Evolutionary conservation across 257 asterid species (phyloP), one percentile per base, ranked within the genome.

Genomic region (Craterostigma plantagineum): DNA sequence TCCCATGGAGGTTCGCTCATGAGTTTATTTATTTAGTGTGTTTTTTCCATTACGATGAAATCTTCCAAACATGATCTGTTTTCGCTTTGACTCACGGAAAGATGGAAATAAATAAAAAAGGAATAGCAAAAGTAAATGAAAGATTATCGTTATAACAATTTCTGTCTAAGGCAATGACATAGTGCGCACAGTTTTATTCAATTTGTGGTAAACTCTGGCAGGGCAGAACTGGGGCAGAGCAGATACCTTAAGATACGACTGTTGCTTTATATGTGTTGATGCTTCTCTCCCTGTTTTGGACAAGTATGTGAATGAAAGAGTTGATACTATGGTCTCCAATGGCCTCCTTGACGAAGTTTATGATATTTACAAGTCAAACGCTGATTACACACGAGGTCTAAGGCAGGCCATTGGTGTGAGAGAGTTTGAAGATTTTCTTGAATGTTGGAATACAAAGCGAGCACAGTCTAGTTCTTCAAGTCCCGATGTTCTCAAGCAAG

Each of bases 201-300:
- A 8, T 42, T 3, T 42, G 50, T 53, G 56, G 51, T 40, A 63
- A 53, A 63, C 56, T 63, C 40, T 72, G 93, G 90, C 95, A 77
- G 84, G 84, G 81, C 93, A 90, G 98, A 75, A 83, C 57, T 83
- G 95, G 95, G 98, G 98, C 38, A 77, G 42, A 47, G 73, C 79
- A 49, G 92, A 77, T 61, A 67, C 53, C 59, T 70, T 71, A 51
- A 79, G 75, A 75, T 72, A 61, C 10, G 62, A 72, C 51, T 76
- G 91, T 69, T 74, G 93, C 55, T 79, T 90, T 57, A 57, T 83
- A 57, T 74, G 94, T 45, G 74, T 83, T 53, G 90, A 90, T 68
- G 93, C 94, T 39, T 72, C 93, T 59, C 77, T 90, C 23, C 48
- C 77, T 27, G 82, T 70, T 38, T 50, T 83, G 66, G 94, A 90